Evolutionary conservation across 225 moss, liverwort and hornwort genomes (phyloP).

Genomic region (Pleurozium schreberi): DNA sequence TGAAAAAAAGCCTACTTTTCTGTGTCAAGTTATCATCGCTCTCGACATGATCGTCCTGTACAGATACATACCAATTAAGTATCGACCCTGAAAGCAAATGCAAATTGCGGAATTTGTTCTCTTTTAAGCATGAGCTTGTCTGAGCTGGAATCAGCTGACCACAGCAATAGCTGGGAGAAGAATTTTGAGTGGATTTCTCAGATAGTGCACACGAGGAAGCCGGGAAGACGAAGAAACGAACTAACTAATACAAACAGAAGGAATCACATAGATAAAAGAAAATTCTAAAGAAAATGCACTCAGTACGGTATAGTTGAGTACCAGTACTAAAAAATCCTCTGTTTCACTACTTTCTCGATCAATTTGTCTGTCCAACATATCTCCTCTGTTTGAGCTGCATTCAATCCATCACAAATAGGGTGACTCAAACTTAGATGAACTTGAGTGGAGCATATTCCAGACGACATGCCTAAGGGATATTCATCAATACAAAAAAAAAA

Average conservation of each 20-base stretch:
- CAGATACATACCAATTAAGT: neutral
- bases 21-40: slow-evolving; percentile 70
- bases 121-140: neutral
- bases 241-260: neutral
- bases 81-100: neutral
- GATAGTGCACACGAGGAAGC: neutral
- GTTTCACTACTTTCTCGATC: slow-evolving; percentile 63
- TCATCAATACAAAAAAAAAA: neutral
- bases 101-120: neutral
- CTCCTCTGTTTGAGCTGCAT: slow-evolving; percentile 91
- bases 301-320: slow-evolving; percentile 1
- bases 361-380: slow-evolving; percentile 87
- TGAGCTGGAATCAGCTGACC: neutral
- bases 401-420: neutral
- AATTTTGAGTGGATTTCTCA: neutral
- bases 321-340: slow-evolving; percentile 81
- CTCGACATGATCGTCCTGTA: slow-evolving; percentile 87
- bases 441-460: neutral
- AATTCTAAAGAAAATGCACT: neutral
- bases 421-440: neutral
- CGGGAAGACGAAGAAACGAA: neutral
- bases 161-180: neutral
- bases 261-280: neutral
- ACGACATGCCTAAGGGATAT: neutral
- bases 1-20: slow-evolving; percentile 63